Evolutionary conservation across 2,329 filamentous ascomycete genomes (phyloP).

Genomic region (Paecilomyces variotii): DNA sequence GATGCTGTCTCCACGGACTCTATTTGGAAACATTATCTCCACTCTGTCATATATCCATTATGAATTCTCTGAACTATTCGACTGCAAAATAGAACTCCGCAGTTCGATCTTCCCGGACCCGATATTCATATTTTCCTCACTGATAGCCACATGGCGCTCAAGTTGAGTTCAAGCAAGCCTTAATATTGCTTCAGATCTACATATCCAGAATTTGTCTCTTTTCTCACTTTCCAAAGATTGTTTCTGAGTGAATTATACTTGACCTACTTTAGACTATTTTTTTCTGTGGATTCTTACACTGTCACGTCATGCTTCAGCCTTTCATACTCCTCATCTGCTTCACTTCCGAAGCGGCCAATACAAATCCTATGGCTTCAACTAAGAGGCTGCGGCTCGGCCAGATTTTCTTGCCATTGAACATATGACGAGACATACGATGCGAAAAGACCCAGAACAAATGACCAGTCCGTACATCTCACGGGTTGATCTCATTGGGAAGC

Average conservation of each 20-base stretch:
- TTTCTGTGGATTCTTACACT: too few relatives aligned
- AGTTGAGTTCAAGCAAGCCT: neutral
- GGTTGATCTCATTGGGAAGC: neutral
- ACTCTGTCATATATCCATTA: neutral
- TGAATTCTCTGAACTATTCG: too few relatives aligned
- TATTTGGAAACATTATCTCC: neutral
- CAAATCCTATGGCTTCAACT: neutral
- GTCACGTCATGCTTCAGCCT: too few relatives aligned
- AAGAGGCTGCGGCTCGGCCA: neutral
- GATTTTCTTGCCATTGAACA: neutral
- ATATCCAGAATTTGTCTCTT: neutral
- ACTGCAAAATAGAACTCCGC: too few relatives aligned
- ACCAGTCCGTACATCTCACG: neutral
- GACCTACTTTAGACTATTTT: too few relatives aligned
- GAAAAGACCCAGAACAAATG: neutral
- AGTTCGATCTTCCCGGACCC: too few relatives aligned
- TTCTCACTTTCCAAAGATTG: neutral
- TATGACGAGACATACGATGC: neutral
- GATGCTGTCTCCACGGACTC: neutral
- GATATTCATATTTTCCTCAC: neutral
- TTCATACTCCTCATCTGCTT: neutral
- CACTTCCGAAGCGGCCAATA: neutral
- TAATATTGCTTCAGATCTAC: neutral
- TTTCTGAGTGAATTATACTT: too few relatives aligned
- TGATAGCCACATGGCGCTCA: neutral